Evolutionary conservation across 169 alveolate species (phyloP), one percentile per base, ranked within the genome.

Genomic region (Plasmodium adleri): DNA sequence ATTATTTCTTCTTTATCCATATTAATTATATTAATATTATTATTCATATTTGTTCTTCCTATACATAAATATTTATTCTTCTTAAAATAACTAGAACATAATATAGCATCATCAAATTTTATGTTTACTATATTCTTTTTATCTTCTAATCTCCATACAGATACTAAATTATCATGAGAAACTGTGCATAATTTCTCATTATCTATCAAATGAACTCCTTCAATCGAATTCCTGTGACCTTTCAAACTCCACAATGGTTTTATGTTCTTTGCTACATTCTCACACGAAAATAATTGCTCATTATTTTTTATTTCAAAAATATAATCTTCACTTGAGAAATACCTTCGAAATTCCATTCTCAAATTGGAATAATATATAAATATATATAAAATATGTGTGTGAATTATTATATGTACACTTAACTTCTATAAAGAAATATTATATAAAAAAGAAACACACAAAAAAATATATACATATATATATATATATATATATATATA

Each of bases 201-300:
- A 9, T 70, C 76, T 45, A 78, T 47, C n/a, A 78, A 17, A 32
- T 78, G 89, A 13, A 78, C 32, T 12, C 89, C 89, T 58, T 78
- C 89, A 24, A 78, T 67, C 3, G 89, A 78, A 32, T 78, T 78
- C 2, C 32, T 70, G 26, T 78, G 89, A 7, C 89, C 89, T 52
- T 78, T 78, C 58, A 78, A 49, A 70, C 89, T 78, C 89, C 89
- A 78, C 39, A 66, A 2, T 6, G 89, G 89, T 32, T 78, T 78
- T 52, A 78, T 67, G 39, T 78, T 78, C 22, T 24, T 20, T 15
- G 32, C 63, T 20, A 52, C 4, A 15, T 71, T 78, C n/a, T 47
- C 39, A 1, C 58, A 15, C 28, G 43, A 26, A 66, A 78, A 78
- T 0, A 78, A 63, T 10, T 64, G 64, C 17, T 78, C 89, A 78